phyloP scores from a whole-genome alignment of 345 rosid species.

The Linum usitatissimum region DNA sequence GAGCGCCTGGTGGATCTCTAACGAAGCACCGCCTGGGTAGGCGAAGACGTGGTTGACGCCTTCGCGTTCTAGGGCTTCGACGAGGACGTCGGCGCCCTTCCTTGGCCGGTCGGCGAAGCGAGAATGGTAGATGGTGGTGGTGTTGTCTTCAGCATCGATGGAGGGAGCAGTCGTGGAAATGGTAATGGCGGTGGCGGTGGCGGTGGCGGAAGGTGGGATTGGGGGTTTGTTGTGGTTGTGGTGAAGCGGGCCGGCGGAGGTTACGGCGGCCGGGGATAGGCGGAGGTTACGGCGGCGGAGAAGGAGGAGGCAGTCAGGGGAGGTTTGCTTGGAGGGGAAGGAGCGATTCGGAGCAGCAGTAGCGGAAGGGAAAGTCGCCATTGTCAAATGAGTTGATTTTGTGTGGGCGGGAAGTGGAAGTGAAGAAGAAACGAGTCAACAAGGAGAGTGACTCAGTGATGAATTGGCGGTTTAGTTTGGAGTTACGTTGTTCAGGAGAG shows the following conservation, averaged over 20 bases:
- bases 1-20: conserved; percentile 6
- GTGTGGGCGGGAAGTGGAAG: too few relatives aligned
- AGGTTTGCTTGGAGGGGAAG: background rate
- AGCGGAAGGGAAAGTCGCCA: background rate
- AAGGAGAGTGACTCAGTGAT: too few relatives aligned
- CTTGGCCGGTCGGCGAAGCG: conserved; percentile 1
- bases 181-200: background rate
- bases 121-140: background rate
- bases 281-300: background rate
- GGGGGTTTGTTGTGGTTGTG: background rate
- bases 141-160: too few relatives aligned
- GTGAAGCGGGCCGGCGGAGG: background rate
- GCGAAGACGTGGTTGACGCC: conserved; percentile 4
- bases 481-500: too few relatives aligned
- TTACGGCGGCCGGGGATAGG: background rate
- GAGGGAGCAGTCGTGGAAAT: background rate
- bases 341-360: background rate
- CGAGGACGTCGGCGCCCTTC: conserved; percentile 5
- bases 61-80: conserved; percentile 5
- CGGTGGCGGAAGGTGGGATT: background rate
- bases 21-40: conserved; percentile 2
- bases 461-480: too few relatives aligned
- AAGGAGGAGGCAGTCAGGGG: background rate
- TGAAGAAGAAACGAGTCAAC: too few relatives aligned
- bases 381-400: background rate